phyloP scores from a whole-genome alignment of 2,329 filamentous ascomycete species.

The Colletotrichum sp. region DNA sequence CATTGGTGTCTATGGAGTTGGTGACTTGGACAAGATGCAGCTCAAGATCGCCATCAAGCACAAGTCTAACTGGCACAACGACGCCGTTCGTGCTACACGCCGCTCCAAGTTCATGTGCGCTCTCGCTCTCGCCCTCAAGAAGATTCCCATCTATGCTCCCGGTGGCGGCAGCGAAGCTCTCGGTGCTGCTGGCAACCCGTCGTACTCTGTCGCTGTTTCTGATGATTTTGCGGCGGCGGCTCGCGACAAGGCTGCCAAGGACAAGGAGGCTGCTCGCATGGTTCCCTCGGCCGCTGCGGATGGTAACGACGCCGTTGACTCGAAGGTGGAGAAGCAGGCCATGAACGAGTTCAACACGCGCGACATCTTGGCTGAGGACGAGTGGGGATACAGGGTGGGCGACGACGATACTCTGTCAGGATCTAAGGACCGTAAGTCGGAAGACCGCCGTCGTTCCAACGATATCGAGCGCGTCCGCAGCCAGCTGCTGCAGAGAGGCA shows the following conservation, averaged over 20 bases:
- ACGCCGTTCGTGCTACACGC: constrained; percentile 77
- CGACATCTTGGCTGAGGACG: constrained; percentile 37
- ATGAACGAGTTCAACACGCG: constrained; percentile 49
- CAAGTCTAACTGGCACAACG: constrained; percentile 93
- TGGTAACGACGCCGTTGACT: constrained; percentile 22
- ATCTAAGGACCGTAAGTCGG: constrained; percentile 33
- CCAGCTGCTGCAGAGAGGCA: constrained; percentile 44
- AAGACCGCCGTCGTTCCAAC: constrained; percentile 38
- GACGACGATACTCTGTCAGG: constrained; percentile 39
- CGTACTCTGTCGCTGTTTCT: constrained; percentile 79
- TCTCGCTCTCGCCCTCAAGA: constrained; percentile 81
- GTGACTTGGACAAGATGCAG: constrained; percentile 85
- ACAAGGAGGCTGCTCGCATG: constrained; percentile 70
- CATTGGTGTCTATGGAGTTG: constrained; percentile 79
- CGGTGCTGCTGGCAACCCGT: constrained; percentile 74
- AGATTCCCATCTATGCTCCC: constrained; percentile 83
- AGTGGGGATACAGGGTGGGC: constrained; percentile 39
- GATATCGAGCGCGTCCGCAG: constrained; percentile 44
- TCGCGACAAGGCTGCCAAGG: constrained; percentile 62
- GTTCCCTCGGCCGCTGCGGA: constrained; percentile 50
- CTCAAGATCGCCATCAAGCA: constrained; percentile 86
- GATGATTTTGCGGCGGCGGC: constrained; percentile 69
- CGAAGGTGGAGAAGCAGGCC: constrained; percentile 46
- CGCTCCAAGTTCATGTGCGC: constrained; percentile 98
- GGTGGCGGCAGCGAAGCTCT: constrained; percentile 71